A percentile compares a stretch with the other conserved stretches of the same genome.
Evolutionary conservation across 495 filamentous ascomycete genomes (phyloP).

Genomic region (Elasticomyces elasticus): DNA sequence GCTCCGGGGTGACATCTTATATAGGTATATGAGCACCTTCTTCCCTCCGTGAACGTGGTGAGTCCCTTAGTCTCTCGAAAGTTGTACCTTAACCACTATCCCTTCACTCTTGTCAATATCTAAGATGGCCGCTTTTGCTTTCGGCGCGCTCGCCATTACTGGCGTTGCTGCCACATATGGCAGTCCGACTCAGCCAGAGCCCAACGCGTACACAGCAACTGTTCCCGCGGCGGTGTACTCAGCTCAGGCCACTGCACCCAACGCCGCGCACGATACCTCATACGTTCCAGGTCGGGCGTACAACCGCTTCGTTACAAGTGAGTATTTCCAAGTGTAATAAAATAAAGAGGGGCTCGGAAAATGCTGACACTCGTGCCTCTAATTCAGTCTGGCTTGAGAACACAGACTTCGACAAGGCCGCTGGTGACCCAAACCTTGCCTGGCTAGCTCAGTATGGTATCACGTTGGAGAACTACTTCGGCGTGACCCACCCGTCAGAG

Average conservation of each 20-base stretch:
- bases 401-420: conserved; percentile 30
- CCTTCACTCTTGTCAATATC: background rate
- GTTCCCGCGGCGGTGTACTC: conserved; percentile 12
- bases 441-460: conserved; percentile 28
- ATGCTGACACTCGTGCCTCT: no score
- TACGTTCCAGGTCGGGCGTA: conserved; percentile 33
- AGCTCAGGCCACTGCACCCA: conserved; percentile 20
- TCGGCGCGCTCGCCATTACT: conserved; percentile 14
- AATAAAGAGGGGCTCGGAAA: no score
- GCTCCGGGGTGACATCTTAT: background rate
- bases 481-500: conserved; percentile 45
- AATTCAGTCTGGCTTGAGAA: conserved; percentile 34
- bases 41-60: no score
- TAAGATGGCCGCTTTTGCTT: conserved; percentile 9
- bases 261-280: conserved; percentile 1
- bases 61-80: no score
- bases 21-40: background rate
- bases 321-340: no score
- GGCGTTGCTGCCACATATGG: background rate
- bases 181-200: background rate
- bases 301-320: conserved; percentile 27
- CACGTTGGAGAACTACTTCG: conserved; percentile 34
- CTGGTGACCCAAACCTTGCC: conserved; percentile 27
- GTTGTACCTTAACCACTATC: no score
- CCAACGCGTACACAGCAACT: conserved; percentile 16